A percentile compares a stretch with the other conserved stretches of the same genome.
Conservation (phyloP, 1,284 basidiomycete genomes). For the Leccinum fuscescens region DNA sequence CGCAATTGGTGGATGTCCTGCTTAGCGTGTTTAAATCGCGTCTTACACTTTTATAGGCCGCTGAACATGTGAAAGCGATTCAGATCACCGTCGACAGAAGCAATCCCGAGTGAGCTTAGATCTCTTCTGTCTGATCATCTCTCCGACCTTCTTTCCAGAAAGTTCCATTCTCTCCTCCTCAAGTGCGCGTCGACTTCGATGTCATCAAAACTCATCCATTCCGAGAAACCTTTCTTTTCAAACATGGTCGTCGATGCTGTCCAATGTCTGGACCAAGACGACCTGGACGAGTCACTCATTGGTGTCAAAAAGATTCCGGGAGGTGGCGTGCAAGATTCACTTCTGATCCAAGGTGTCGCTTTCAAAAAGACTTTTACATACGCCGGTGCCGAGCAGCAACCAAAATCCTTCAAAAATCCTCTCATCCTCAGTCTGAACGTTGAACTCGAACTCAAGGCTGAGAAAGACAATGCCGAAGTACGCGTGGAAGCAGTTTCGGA, state of each 20-base stretch:
- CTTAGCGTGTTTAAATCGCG: conserved; percentile 3
- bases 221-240: conserved; percentile 98
- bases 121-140: conserved; percentile 4
- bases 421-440: conserved; percentile 95
- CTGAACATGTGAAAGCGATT: conserved; percentile 85
- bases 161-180: conserved; percentile 90
- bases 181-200: conserved; percentile 98
- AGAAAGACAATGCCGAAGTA: conserved; percentile 99
- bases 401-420: conserved; percentile 89
- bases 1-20: conserved; percentile 68
- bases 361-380: conserved; percentile 99
- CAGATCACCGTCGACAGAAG: conserved; percentile 91
- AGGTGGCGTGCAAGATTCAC: conserved; percentile 96
- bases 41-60: conserved; percentile 53
- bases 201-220: conserved; percentile 99
- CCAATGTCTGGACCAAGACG: conserved; percentile 86
- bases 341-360: conserved; percentile 86
- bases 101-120: conserved; percentile 73
- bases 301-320: conserved; percentile 99
- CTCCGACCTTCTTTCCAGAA: conserved; percentile 45
- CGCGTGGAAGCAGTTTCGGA: conserved; percentile 95
- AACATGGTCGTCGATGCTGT: conserved; percentile 99
- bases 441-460: conserved; percentile 98
- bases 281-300: conserved; percentile 94
- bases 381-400: conserved; percentile 98